Evolutionary conservation across 805 yeast genomes (phyloP), one percentile per base, ranked within the genome.

Genomic region (Lachancea mirantina): DNA sequence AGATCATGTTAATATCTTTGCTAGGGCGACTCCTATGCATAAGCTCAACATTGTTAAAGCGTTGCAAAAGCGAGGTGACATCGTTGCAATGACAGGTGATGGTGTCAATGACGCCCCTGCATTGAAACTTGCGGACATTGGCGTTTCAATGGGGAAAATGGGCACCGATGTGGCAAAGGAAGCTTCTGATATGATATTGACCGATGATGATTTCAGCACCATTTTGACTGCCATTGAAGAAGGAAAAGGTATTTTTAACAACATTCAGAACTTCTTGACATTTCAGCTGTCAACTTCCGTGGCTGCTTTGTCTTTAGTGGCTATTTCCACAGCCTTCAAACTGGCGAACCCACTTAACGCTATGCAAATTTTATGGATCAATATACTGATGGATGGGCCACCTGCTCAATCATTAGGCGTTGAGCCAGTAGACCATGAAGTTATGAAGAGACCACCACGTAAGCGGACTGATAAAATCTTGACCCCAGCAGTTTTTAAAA

Each of bases 101-200:
- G 97, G 97, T 62, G 96, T 89, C 9, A 88, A 88, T 57, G 97
- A 88, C 66, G 97, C 97, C 0, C 97, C 97, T n/a, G 96, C 97
- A 4, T 69, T 89, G 47, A 88, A 89, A 55, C 68, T 88, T 46
- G 96, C 97, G 2, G 96, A 88, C 61, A 88, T 88, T 47, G 97
- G 97, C 50, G 84, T 89, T 46, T 79, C 95, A 9, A 87, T 88
- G 92, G 92, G 87, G 39, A 75, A 74, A 46, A 79, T 82, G 65
- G 98, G 98, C 39, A 92, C 97, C 0, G 98, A 89, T 59, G 98
- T 89, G 24, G 98, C 98, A 30, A 89, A 89, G 52, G 98, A 89
- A 59, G 97, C 97, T 2, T 84, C 96, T 3, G 98, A 89, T 59
- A 89, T 89, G 97, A 89, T 89, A 34, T 69, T 89, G 42, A 89